Percentiles rank a stretch among this genome's conserved stretches.
phyloP scores from a whole-genome alignment of 2,329 filamentous ascomycete genomes.

The Diplodia mutila region DNA sequence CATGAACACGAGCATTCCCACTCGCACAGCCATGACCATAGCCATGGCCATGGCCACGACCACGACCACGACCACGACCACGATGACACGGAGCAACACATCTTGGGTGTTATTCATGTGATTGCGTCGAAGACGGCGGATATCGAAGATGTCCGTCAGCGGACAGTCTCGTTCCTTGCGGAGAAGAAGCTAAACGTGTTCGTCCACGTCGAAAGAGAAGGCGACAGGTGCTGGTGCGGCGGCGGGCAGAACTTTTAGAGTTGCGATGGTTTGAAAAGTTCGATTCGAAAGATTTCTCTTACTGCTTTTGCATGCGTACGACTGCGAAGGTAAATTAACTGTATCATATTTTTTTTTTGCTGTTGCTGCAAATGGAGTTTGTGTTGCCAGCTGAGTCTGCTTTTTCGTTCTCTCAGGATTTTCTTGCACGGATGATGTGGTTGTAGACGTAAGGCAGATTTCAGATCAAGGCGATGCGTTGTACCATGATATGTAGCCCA shows the following conservation, averaged over 20 bases:
- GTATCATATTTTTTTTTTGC: background rate
- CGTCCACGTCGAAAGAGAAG: slow-evolving; percentile 85
- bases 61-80: slow-evolving; percentile 38
- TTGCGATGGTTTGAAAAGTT: background rate
- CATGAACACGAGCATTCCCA: slow-evolving; percentile 34
- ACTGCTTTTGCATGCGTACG: background rate
- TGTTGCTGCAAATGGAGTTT: background rate
- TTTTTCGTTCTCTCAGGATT: background rate
- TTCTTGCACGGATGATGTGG: background rate
- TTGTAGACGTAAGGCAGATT: background rate
- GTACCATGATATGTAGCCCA: background rate
- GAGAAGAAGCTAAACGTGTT: slow-evolving; percentile 78
- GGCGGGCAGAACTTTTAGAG: slow-evolving; percentile 43
- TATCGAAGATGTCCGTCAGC: slow-evolving; percentile 79
- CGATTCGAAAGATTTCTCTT: background rate
- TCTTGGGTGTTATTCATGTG: slow-evolving; percentile 86
- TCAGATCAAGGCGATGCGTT: background rate
- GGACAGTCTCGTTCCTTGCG: slow-evolving; percentile 72
- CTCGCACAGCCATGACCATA: slow-evolving; percentile 36
- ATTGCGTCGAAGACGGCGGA: slow-evolving; percentile 73
- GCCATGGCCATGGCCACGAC: slow-evolving; percentile 35
- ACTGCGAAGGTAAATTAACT: background rate
- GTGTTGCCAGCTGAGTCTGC: background rate
- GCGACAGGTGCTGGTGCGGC: slow-evolving; percentile 67
- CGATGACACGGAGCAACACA: slow-evolving; percentile 55